A percentile compares a stretch with the other conserved stretches of the same genome.
Evolutionary conservation across 2,329 filamentous ascomycete genomes (phyloP).

Genomic region (Aspergillus viridinutans): DNA sequence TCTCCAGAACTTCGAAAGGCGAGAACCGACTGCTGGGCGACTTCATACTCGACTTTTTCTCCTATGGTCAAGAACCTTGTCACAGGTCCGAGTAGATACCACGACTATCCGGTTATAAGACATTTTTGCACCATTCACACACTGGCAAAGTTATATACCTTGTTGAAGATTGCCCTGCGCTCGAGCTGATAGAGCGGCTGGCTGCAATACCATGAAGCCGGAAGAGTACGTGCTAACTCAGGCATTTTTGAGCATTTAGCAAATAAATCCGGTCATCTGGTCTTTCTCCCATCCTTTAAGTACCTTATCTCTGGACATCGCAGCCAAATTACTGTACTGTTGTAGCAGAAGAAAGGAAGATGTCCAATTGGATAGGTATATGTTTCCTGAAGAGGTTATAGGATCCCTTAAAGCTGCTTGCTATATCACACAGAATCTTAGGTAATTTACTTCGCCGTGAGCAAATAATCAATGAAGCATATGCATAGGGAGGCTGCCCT

Average conservation of each 20-base stretch:
- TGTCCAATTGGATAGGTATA: slow-evolving; percentile 21
- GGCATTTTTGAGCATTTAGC: slow-evolving; percentile 22
- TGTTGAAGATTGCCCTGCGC: slow-evolving; percentile 47
- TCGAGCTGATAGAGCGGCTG: slow-evolving; percentile 48
- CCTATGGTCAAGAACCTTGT: slow-evolving; percentile 44
- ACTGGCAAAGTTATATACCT: slow-evolving; percentile 25
- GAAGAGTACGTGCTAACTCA: slow-evolving; percentile 40
- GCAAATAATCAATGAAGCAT: slow-evolving; percentile 9
- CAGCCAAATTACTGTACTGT: not conserved
- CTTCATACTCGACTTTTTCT: slow-evolving; percentile 46
- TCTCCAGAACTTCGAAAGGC: slow-evolving; percentile 35
- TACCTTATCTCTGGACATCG: not conserved
- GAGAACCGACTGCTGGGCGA: slow-evolving; percentile 45
- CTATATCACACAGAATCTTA: not conserved
- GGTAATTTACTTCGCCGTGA: not conserved
- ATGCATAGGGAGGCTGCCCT: not conserved
- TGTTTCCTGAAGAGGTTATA: slow-evolving; percentile 31
- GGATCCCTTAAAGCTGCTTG: slow-evolving; percentile 17
- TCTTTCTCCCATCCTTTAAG: not conserved
- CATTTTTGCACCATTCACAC: not conserved
- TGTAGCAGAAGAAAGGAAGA: not conserved
- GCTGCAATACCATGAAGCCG: slow-evolving; percentile 53
- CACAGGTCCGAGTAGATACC: slow-evolving; percentile 52
- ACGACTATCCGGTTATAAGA: slow-evolving; percentile 34
- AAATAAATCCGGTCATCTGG: not conserved